A percentile compares a stretch with the other conserved stretches of the same genome.
These are phyloP conservation scores for Arthrinium phaeospermum DNA, from an alignment of 2,329 filamentous ascomycete species.

Conservation along the genomic window DNA sequence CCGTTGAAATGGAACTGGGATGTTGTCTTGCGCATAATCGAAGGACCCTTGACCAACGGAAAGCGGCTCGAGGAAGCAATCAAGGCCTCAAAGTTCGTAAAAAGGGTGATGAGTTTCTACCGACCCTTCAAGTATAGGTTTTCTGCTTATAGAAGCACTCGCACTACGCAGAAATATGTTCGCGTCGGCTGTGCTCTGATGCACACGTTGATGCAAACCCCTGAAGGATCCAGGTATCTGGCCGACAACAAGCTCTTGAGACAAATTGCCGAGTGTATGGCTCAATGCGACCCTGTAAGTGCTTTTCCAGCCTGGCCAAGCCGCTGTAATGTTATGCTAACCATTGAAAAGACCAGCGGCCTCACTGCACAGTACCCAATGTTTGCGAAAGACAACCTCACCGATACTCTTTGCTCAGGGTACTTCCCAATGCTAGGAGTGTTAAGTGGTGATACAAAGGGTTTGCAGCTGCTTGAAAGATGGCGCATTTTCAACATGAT, in stretches of 20 bases:
- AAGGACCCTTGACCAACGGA: conserved; percentile 87
- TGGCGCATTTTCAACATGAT: conserved; percentile 99
- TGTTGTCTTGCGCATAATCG: conserved; percentile 85
- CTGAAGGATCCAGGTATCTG: conserved; percentile 84
- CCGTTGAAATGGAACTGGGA: conserved; percentile 99
- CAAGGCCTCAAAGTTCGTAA: conserved; percentile 94
- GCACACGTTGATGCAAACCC: conserved; percentile 82
- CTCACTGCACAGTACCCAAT: conserved; percentile 84
- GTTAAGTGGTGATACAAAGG: conserved; percentile 80
- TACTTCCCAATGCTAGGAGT: conserved; percentile 94
- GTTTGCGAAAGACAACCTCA: conserved; percentile 84
- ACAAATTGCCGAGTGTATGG: conserved; percentile 93
- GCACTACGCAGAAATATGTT: conserved; percentile 93
- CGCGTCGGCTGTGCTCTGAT: conserved; percentile 87
- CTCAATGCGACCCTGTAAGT: conserved; percentile 87
- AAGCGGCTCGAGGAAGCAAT: conserved; percentile 94
- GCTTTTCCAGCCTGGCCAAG: conserved; percentile 1
- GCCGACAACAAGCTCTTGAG: conserved; percentile 90
- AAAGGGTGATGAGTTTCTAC: conserved; percentile 92
- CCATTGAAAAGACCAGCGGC: conserved; percentile 61
- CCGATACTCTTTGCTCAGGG: conserved; percentile 86
- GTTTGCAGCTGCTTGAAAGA: conserved; percentile 86
- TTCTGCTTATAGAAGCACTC: conserved; percentile 86
- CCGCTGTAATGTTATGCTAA: not conserved
- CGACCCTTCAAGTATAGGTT: conserved; percentile 97